These are phyloP conservation scores for Paramecium caudatum DNA, from an alignment of 73 alveolate species.

Conservation along the genomic window DNA sequence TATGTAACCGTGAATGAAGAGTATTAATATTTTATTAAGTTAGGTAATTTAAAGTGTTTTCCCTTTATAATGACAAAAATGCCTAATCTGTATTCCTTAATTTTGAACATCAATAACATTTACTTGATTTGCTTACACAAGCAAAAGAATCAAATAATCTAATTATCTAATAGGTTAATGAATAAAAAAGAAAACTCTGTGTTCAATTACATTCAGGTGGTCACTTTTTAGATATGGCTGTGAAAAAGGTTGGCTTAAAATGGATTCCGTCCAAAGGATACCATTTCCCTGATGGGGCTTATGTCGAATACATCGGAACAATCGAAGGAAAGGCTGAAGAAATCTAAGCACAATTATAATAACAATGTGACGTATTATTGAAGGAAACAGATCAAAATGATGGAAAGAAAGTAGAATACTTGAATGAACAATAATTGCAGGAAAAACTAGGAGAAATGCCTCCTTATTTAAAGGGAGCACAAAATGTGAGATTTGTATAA, in stretches of 20 bases:
- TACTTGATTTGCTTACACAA: slow-evolving; percentile 72
- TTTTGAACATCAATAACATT: slow-evolving; percentile 79
- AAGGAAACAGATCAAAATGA: slow-evolving; percentile 79
- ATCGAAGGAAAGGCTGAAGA: slow-evolving; percentile 82
- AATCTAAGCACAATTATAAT: slow-evolving; percentile 70
- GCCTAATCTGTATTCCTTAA: slow-evolving; percentile 70
- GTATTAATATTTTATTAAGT: neutral
- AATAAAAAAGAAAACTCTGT: slow-evolving; percentile 79
- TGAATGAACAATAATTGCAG: slow-evolving; percentile 82
- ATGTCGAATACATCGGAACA: slow-evolving; percentile 91
- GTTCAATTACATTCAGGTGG: slow-evolving; percentile 96
- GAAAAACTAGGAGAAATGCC: slow-evolving; percentile 86
- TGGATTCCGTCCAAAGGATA: slow-evolving; percentile 93
- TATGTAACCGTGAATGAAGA: slow-evolving; percentile 77
- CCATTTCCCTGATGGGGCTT: slow-evolving; percentile 92
- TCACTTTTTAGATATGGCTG: slow-evolving; percentile 91
- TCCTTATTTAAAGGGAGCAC: slow-evolving; percentile 82
- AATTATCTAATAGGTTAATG: slow-evolving; percentile 83
- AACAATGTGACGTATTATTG: slow-evolving; percentile 78
- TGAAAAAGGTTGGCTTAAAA: slow-evolving; percentile 81
- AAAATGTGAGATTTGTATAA: slow-evolving; percentile 84
- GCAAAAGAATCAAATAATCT: slow-evolving; percentile 71
- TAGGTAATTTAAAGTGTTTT: slow-evolving; percentile 15
- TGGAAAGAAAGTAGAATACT: slow-evolving; percentile 67
- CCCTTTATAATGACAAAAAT: slow-evolving; percentile 65